Evolutionary conservation across 495 filamentous ascomycete species (phyloP).

Genomic region (Astrocystis sublimbata): DNA sequence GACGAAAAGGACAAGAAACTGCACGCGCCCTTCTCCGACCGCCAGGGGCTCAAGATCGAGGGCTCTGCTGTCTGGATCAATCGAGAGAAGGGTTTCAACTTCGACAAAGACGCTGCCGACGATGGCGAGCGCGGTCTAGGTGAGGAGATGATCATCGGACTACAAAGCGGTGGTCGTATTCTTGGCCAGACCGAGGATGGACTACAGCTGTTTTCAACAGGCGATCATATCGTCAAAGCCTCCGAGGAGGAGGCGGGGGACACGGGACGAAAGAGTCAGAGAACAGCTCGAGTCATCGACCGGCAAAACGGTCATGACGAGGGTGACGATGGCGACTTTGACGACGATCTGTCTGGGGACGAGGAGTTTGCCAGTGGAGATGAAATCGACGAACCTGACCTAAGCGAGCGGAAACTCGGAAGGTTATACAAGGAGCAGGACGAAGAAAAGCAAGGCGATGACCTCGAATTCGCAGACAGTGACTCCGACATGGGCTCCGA

Average conservation of each 20-base stretch:
- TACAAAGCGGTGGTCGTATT: constrained; percentile 79
- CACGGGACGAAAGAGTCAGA: constrained; percentile 68
- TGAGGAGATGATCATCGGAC: constrained; percentile 86
- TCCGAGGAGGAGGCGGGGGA: constrained; percentile 62
- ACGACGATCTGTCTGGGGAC: constrained; percentile 54
- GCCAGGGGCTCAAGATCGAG: constrained; percentile 77
- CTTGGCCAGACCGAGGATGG: constrained; percentile 81
- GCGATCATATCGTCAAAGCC: constrained; percentile 61
- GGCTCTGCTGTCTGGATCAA: constrained; percentile 61
- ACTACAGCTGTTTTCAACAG: constrained; percentile 78
- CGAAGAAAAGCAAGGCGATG: constrained; percentile 37
- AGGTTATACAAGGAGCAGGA: constrained; percentile 54
- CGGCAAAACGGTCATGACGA: constrained; percentile 19
- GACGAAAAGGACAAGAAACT: constrained; percentile 95
- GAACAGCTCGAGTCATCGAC: constrained; percentile 67
- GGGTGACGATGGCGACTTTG: constrained; percentile 46
- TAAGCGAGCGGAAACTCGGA: constrained; percentile 56
- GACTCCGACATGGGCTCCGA: constrained; percentile 92
- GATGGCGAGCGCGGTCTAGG: constrained; percentile 76
- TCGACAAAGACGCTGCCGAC: constrained; percentile 68
- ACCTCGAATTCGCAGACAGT: constrained; percentile 87
- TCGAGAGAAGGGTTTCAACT: constrained; percentile 64
- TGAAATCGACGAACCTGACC: constrained; percentile 57
- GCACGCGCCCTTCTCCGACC: constrained; percentile 97
- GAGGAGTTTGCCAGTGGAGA: constrained; percentile 66